A percentile compares a stretch with the other conserved stretches of the same genome.
Conservation (phyloP, 129 eudicot genomes). For the carrot (Daucus carota) region DH1_v3.0 NC_030389.2:22083001-22083500, state of each 20-base stretch:
- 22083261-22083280: neutral
- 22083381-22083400: conserved; percentile 86
- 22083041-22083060: neutral
- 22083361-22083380: conserved; percentile 81
- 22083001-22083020: neutral
- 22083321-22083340: conserved; percentile 87
- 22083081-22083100: neutral
- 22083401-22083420: conserved; percentile 98
- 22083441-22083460: conserved; percentile 86
- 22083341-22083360: conserved; percentile 97
- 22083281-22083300: neutral
- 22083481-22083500: conserved; percentile 76
- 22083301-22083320: conserved; percentile 15
- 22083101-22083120: neutral
- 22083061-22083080: neutral
- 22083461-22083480: conserved; percentile 99
- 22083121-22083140: neutral
- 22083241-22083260: neutral
- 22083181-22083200: neutral
- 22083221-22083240: neutral
- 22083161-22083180: neutral
- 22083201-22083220: neutral
- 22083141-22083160: neutral
- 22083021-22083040: neutral
- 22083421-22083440: conserved; percentile 89